These are phyloP conservation scores for Rickenella mellea DNA, from an alignment of 768 basidiomycete species.

Conservation along the genomic window DNA sequence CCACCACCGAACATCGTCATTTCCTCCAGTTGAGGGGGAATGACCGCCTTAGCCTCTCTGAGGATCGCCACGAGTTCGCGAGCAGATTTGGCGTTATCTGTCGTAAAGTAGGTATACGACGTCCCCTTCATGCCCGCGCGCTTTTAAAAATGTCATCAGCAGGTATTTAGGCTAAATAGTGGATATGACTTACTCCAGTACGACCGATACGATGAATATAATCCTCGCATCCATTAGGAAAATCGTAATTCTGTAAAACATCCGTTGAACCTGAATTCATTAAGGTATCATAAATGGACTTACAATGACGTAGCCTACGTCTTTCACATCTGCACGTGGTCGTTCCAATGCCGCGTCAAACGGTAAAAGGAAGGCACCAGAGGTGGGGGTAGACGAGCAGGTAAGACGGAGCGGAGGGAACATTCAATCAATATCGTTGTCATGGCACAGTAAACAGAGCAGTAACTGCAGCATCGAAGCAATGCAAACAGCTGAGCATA, in stretches of 20 bases:
- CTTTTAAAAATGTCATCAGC: conserved; percentile 24
- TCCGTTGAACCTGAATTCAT: conserved; percentile 7
- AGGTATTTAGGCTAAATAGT: not conserved
- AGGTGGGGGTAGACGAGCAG: conserved; percentile 13
- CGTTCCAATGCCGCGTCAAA: conserved; percentile 21
- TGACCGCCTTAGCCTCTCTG: conserved; percentile 73
- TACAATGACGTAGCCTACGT: conserved; percentile 95
- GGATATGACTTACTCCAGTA: conserved; percentile 58
- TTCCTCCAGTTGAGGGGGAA: conserved; percentile 87
- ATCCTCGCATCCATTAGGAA: conserved; percentile 97
- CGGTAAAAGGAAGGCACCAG: conserved; percentile 23
- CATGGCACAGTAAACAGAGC: too few species aligned
- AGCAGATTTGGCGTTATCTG: conserved; percentile 90
- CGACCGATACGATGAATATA: conserved; percentile 99
- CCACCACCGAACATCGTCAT: conserved; percentile 85
- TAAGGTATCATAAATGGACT: conserved; percentile 21
- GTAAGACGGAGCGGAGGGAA: conserved; percentile 16
- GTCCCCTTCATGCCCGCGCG: conserved; percentile 88
- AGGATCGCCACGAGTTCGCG: conserved; percentile 85
- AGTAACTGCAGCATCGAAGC: too few species aligned
- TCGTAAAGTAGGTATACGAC: conserved; percentile 94
- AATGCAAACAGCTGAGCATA: too few species aligned
- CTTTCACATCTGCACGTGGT: conserved; percentile 93
- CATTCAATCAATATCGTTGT: too few species aligned
- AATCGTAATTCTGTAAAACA: conserved; percentile 78